Percentiles rank a stretch among this genome's conserved stretches.
Conservation (phyloP, 2,329 filamentous ascomycete genomes). For the Iodosphaeria phyllophila region DNA sequence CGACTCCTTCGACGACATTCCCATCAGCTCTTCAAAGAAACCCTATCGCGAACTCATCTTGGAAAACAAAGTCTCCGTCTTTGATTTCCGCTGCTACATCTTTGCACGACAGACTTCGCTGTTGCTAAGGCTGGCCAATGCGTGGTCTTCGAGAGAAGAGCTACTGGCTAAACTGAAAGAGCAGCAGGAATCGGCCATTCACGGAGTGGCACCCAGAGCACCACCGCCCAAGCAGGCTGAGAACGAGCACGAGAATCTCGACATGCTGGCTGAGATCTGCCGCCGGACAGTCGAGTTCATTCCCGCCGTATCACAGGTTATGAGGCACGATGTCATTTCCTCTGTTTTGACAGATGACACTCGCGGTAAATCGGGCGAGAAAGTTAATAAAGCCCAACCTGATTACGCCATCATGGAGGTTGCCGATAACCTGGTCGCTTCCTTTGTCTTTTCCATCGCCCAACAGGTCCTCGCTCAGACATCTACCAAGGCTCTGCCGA, state of each 20-base stretch:
- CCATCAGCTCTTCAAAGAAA: slow-evolving; percentile 48
- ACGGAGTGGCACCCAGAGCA: slow-evolving; percentile 34
- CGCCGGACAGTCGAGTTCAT: slow-evolving; percentile 71
- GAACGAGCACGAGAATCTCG: slow-evolving; percentile 50
- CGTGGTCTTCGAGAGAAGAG: slow-evolving; percentile 41
- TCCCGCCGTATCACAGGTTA: slow-evolving; percentile 56
- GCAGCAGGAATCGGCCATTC: slow-evolving; percentile 38
- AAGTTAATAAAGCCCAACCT: slow-evolving; percentile 11
- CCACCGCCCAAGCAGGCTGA: slow-evolving; percentile 30
- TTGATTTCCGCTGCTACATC: slow-evolving; percentile 88
- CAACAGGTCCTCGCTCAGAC: slow-evolving; percentile 65
- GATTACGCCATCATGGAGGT: slow-evolving; percentile 27
- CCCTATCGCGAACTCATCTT: slow-evolving; percentile 83
- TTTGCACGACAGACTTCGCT: slow-evolving; percentile 78
- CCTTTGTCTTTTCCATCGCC: slow-evolving; percentile 59
- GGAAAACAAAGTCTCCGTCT: slow-evolving; percentile 85
- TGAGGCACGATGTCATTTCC: slow-evolving; percentile 62
- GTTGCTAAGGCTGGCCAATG: slow-evolving; percentile 67
- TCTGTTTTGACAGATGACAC: slow-evolving; percentile 33
- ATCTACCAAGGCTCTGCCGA: slow-evolving; percentile 46
- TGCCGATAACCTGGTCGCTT: slow-evolving; percentile 57
- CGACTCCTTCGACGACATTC: slow-evolving; percentile 33
- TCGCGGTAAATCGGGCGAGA: too few species aligned
- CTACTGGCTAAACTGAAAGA: slow-evolving; percentile 41
- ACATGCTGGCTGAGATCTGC: slow-evolving; percentile 72